Base-by-base conservation (phyloP, 2,329 filamentous ascomycete species). In the Trematosphaeria pertusa region DNA sequence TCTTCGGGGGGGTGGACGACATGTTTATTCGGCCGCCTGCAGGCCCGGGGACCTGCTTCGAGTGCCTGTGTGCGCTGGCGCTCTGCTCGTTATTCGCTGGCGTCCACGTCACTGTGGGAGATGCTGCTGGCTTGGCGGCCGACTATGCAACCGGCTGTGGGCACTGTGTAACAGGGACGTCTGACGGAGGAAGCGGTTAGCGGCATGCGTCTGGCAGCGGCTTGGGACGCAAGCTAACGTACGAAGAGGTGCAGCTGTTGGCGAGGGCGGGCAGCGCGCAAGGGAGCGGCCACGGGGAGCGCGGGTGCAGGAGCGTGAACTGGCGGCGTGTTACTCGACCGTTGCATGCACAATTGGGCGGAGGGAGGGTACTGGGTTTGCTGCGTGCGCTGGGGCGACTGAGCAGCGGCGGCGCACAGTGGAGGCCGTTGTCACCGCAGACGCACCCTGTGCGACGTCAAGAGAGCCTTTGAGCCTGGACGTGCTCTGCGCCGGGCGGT, bases 1-100 rank as follows among this genome's bases (percentile, higher is more conserved):
- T 91, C 83, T 95, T 94, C 72, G 89, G 87, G 82, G 91, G 90
- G 69, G 75, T 91, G 85, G 91, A 89, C 82, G 92, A 96, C 92
- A 97, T 88, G 79, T 83, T 86, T 94, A 91, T 89, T 87, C 87
- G 85, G 85, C 81, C 63, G 66, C 61, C 64, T 75, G 72, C 74
- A 77, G 73, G 64, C 57, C 58, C 61, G 62, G 60, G 49, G 53
- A 58, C 55, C 53, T 58, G 59, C 63, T 54, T 56, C 43, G 59
- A 59, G 55, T 48, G 83, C 81, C 79, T 78, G 78, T 68, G 68
- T 73, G 69, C 67, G 71, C 64, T 73, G 70, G 67, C 67, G 58
- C 55, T 46, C 52, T 54, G 50, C 46, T 41, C 53, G 49, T 65
- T 64, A 70, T 72, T 69, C 66, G 68, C 62, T 71, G 67, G 69